Percentiles rank a stretch among this genome's conserved stretches.
Conservation (phyloP, 106 monocot genomes). For the Dendrobium officinale region DNA sequence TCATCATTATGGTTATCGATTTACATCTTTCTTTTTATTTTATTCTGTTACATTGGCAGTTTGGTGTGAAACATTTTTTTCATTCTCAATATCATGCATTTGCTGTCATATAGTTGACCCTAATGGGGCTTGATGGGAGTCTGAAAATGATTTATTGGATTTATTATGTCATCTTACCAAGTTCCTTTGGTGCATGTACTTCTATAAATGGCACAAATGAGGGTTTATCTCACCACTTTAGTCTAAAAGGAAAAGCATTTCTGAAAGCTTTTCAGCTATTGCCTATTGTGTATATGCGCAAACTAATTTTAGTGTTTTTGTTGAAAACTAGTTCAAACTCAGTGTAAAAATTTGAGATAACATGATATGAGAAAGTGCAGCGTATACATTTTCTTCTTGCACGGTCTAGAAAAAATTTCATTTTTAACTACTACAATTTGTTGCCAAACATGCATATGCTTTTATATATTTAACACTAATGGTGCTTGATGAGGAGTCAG, state of each 20-base stretch:
- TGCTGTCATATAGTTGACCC: not conserved
- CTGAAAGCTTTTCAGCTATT: not conserved
- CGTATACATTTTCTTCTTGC: not conserved
- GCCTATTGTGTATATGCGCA: not conserved
- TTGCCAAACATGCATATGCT: not conserved
- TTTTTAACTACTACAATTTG: too few relatives aligned
- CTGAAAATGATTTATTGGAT: not conserved
- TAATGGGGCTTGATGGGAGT: not conserved
- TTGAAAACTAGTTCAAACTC: not conserved
- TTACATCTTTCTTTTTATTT: not conserved
- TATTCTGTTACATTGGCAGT: not conserved
- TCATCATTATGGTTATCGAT: not conserved
- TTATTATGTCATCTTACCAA: not conserved
- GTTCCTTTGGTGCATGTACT: not conserved
- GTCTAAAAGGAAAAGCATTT: not conserved
- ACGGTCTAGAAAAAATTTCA: too few relatives aligned
- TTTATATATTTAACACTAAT: not conserved
- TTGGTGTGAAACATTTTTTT: not conserved
- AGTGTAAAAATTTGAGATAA: not conserved
- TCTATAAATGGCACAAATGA: not conserved
- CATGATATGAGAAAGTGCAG: not conserved
- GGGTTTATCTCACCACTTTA: not conserved
- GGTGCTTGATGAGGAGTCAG: not conserved
- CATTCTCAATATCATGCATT: not conserved
- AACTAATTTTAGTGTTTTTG: not conserved